Conservation (phyloP, 371 early-diverging fungal species). For the Saksenaea vasiformis region DNA sequence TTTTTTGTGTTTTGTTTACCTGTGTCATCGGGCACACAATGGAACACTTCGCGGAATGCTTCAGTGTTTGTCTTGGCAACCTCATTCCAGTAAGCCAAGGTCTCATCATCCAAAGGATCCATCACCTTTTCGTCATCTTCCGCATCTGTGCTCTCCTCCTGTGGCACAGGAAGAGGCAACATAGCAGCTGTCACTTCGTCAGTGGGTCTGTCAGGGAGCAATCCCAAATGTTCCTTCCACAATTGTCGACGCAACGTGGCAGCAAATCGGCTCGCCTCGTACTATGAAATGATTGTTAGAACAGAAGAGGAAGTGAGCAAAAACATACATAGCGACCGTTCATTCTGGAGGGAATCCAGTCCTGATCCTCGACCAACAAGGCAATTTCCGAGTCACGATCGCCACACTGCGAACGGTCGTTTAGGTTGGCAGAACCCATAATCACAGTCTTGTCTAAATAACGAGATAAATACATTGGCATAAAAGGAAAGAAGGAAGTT, state of each 20-base stretch:
- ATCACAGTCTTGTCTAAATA: slow-evolving; percentile 70
- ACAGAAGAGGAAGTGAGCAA: background rate
- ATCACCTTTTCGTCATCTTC: slow-evolving; percentile 43
- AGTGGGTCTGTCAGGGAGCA: slow-evolving; percentile 51
- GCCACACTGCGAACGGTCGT: slow-evolving; percentile 91
- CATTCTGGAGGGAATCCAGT: slow-evolving; percentile 72
- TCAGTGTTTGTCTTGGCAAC: slow-evolving; percentile 64
- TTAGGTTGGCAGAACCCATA: slow-evolving; percentile 92
- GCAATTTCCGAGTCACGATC: slow-evolving; percentile 93
- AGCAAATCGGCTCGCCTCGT: slow-evolving; percentile 68
- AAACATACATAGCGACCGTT: slow-evolving; percentile 64
- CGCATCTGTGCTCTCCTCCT: slow-evolving; percentile 29
- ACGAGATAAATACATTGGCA: too few species aligned
- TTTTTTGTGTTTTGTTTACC: slow-evolving; percentile 23
- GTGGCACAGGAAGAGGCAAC: slow-evolving; percentile 52
- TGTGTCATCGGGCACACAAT: slow-evolving; percentile 76
- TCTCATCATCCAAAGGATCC: slow-evolving; percentile 67
- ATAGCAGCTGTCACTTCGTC: slow-evolving; percentile 53
- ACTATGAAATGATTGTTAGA: slow-evolving; percentile 21
- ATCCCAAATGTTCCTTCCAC: slow-evolving; percentile 86
- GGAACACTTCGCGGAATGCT: slow-evolving; percentile 73
- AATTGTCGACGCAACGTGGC: slow-evolving; percentile 75
- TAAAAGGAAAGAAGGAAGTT: too few species aligned
- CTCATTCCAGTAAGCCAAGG: slow-evolving; percentile 50
- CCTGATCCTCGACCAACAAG: slow-evolving; percentile 77